A percentile compares a stretch with the other conserved stretches of the same genome.
These are phyloP conservation scores for Myxozyma nipponensis DNA, from an alignment of 805 yeast genomes.

Conservation along the genomic window DNA sequence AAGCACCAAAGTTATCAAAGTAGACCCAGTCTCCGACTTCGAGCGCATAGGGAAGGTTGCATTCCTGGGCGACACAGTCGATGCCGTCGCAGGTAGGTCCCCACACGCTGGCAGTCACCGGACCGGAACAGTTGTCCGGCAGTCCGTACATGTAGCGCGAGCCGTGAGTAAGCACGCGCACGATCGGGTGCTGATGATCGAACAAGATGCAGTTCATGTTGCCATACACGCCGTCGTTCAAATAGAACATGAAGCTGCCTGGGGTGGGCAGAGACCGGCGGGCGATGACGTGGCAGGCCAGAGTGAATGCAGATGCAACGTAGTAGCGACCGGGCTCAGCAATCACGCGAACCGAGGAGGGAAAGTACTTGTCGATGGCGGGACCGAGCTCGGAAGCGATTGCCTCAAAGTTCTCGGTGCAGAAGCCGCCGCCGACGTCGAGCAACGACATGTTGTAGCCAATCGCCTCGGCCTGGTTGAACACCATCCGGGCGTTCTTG, in stretches of 20 bases:
- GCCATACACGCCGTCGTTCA: conserved; percentile 94
- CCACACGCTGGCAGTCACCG: conserved; percentile 64
- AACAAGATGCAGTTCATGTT: conserved; percentile 89
- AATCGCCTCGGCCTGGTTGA: conserved; percentile 51
- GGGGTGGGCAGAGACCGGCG: conserved; percentile 50
- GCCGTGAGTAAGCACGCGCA: conserved; percentile 59
- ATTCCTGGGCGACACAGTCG: conserved; percentile 65
- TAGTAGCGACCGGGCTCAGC: conserved; percentile 95
- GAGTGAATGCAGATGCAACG: conserved; percentile 78
- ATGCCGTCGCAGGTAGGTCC: conserved; percentile 98
- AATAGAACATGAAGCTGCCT: conserved; percentile 65
- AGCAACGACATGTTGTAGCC: conserved; percentile 53
- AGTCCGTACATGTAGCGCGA: conserved; percentile 41
- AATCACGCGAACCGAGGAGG: conserved; percentile 53
- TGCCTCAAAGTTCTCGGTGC: conserved; percentile 52
- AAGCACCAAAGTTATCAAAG: conserved; percentile 82
- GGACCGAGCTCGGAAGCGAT: conserved; percentile 55
- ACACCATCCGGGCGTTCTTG: conserved; percentile 62
- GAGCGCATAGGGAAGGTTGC: conserved; percentile 55
- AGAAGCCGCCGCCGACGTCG: conserved; percentile 95
- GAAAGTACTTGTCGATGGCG: conserved; percentile 59
- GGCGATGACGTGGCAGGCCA: conserved; percentile 84
- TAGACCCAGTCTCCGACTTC: conserved; percentile 89
- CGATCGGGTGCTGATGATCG: conserved; percentile 81
- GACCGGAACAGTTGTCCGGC: conserved; percentile 24